A percentile compares a stretch with the other conserved stretches of the same genome.
phyloP scores from a whole-genome alignment of 1,284 basidiomycete genomes.

The Ustanciosporium gigantosporum region DNA sequence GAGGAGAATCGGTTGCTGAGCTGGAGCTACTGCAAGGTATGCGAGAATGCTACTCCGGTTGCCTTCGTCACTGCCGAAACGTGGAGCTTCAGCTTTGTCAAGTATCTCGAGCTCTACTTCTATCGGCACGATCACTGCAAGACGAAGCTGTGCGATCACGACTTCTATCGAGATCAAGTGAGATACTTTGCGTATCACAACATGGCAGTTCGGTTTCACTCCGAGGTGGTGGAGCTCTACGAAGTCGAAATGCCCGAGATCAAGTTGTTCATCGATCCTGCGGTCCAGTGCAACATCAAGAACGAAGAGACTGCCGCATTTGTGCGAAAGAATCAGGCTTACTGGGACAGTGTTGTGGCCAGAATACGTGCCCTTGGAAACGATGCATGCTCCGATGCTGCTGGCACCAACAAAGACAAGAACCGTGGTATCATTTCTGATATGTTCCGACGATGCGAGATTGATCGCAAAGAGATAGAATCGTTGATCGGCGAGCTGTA shows the following conservation, averaged over 20 bases:
- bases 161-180: conserved; percentile 89
- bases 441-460: conserved; percentile 31
- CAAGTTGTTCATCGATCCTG: conserved; percentile 78
- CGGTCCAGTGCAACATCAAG: conserved; percentile 83
- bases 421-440: conserved; percentile 35
- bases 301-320: conserved; percentile 83
- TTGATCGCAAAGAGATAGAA: conserved; percentile 69
- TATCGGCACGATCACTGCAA: conserved; percentile 79
- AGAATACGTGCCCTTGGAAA: conserved; percentile 65
- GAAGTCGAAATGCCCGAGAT: conserved; percentile 90
- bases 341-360: conserved; percentile 67
- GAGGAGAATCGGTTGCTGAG: conserved; percentile 77
- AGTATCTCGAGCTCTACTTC: conserved; percentile 88
- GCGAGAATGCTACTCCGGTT: conserved; percentile 69
- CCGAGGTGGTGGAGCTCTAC: conserved; percentile 76
- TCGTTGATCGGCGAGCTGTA: conserved; percentile 70
- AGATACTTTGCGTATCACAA: conserved; percentile 80
- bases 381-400: conserved; percentile 48
- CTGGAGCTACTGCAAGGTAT: conserved; percentile 83
- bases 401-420: conserved; percentile 35
- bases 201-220: conserved; percentile 82
- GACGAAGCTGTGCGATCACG: conserved; percentile 83
- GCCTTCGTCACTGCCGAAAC: conserved; percentile 89
- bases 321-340: conserved; percentile 71
- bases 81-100: conserved; percentile 88